Base-by-base conservation (phyloP, 106 monocot species). In the Amphibolis antarctica region DNA sequence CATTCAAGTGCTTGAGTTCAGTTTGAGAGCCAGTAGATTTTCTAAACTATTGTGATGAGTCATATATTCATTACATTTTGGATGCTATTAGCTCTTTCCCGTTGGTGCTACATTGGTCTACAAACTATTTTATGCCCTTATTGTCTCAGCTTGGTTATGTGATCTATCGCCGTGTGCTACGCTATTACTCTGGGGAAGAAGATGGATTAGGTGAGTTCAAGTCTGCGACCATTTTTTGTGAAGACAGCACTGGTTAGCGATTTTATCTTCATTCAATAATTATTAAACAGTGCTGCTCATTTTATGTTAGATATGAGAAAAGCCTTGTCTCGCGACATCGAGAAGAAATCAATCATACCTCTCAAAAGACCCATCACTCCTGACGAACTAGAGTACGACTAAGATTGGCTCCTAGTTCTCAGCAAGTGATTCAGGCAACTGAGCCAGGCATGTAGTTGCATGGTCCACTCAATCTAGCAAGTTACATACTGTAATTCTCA, bases 181-280 rank as follows among this genome's bases (percentile, higher is more conserved):
- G 98, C 20, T 98, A 98, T 69, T 98, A 98, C 67, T 98, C 98
- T n/a, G 98, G 98, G 5, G 98, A 99, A 77, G 98, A 98, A 77
- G 98, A 99, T 74, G 98, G 87, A 29, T 70, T 99, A 50, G 98
- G 98, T 99, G 72, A 57, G 57, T 12, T 57, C 15, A 57, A 25
- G 27, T 57, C 53, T 53, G 53, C 19, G 22, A 19, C 2, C 36
- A 36, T 36, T 2, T n/a, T 36, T 36, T 36, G 36, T 36, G 36
- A 36, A 36, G 36, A 2, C 7, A 7, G 36, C 7, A 36, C 36
- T 36, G 36, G 36, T 36, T 36, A 36, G 7, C 7, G 36, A 36
- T 36, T 36, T 36, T n/a, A 2, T 36, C 36, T 36, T 36, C 36
- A 36, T 36, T 2, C 7, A 4, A 2, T 36, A 36, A 36, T 7